Conservation (phyloP, 2,329 filamentous ascomycete species). For the Exutisphaerella laricina region DNA sequence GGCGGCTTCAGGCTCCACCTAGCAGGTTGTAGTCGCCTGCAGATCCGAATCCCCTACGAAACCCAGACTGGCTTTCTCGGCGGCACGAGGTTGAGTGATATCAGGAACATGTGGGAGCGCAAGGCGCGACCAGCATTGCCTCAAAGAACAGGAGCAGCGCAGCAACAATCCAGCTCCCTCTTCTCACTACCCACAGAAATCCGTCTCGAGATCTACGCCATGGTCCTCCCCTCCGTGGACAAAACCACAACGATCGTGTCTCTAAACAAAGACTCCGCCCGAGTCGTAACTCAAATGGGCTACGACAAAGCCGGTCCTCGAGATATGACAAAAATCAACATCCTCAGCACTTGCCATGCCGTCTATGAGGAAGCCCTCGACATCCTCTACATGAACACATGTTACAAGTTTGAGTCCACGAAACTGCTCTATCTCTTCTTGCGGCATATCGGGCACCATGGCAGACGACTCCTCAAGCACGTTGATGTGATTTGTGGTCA, state of each 20-base stretch:
- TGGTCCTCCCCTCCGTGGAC: slow-evolving; percentile 32
- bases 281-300: slow-evolving; percentile 24
- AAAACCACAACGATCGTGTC: slow-evolving; percentile 23
- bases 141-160: neutral
- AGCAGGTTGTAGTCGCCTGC: slow-evolving; percentile 22
- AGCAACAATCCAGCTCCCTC: slow-evolving; percentile 25
- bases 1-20: slow-evolving; percentile 21
- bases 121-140: neutral
- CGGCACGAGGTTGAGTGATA: slow-evolving; percentile 10
- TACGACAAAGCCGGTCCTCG: slow-evolving; percentile 20
- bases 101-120: slow-evolving; percentile 14
- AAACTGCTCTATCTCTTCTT: slow-evolving; percentile 41
- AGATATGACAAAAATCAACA: slow-evolving; percentile 39
- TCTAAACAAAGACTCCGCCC: slow-evolving; percentile 24
- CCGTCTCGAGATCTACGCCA: slow-evolving; percentile 52
- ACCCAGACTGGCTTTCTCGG: slow-evolving; percentile 7
- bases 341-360: slow-evolving; percentile 40
- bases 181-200: slow-evolving; percentile 55
- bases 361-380: slow-evolving; percentile 40
- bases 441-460: slow-evolving; percentile 28
- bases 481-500: slow-evolving; percentile 26
- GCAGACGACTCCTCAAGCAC: slow-evolving; percentile 20
- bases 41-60: slow-evolving; percentile 27
- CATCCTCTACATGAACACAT: slow-evolving; percentile 43
- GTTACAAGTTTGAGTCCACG: slow-evolving; percentile 43